Conservation (phyloP, 257 asterid species). For the Agastache rugosa region DNA sequence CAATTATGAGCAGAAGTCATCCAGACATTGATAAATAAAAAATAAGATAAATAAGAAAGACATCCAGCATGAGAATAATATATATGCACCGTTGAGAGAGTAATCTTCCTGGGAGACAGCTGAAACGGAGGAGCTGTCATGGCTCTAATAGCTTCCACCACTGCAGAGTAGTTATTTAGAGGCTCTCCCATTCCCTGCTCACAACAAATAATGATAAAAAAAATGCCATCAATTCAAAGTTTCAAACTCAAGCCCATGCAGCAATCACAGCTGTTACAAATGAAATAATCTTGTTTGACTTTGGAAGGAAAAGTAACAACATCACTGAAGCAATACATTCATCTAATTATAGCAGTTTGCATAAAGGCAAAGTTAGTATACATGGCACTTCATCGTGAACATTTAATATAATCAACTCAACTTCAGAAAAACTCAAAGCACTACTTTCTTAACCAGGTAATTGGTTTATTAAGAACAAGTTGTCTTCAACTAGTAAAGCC, state of each 20-base stretch:
- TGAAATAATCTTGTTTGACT: constrained; percentile 7
- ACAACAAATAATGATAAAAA: constrained; percentile 28
- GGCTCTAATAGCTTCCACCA: constrained; percentile 82
- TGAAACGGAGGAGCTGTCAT: constrained; percentile 88
- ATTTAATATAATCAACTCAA: constrained; percentile 9
- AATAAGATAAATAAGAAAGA: background rate
- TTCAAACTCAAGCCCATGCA: constrained; percentile 12
- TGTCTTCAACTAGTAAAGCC: background rate
- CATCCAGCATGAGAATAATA: constrained; percentile 21
- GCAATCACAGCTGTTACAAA: constrained; percentile 16
- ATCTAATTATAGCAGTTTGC: constrained; percentile 11
- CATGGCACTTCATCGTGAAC: background rate
- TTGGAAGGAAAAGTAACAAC: constrained; percentile 20
- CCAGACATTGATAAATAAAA: background rate
- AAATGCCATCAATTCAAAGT: constrained; percentile 5
- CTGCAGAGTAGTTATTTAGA: constrained; percentile 74
- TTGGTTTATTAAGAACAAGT: constrained; percentile 1
- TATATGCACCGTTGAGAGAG: constrained; percentile 79
- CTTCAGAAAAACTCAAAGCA: constrained; percentile 8
- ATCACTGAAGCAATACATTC: constrained; percentile 11
- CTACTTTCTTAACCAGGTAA: background rate
- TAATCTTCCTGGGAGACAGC: constrained; percentile 84
- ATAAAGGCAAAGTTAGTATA: background rate
- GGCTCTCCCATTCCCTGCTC: constrained; percentile 98
- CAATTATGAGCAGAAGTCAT: constrained; percentile 4